Conservation (phyloP, 2,329 filamentous ascomycete species). For the Ophiostoma populinum region DNA sequence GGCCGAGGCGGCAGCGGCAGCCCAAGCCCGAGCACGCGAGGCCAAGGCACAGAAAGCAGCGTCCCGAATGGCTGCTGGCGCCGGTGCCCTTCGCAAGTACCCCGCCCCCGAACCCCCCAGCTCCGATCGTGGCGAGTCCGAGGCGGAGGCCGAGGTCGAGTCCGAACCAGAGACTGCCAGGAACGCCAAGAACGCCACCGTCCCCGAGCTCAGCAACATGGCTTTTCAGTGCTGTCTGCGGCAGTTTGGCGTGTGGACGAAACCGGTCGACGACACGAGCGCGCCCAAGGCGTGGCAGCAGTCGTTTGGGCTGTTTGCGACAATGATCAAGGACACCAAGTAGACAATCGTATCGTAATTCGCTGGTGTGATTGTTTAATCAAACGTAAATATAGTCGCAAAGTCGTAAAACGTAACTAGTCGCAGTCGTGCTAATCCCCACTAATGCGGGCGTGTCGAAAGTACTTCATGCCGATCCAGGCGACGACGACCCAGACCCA, state of each 20-base stretch:
- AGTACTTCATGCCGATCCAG: slow-evolving; percentile 99
- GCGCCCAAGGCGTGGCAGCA: slow-evolving; percentile 44
- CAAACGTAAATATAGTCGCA: background rate
- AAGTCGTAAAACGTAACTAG: background rate
- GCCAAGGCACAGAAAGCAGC: background rate
- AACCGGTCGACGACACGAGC: too few species aligned
- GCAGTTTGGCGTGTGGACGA: slow-evolving; percentile 46
- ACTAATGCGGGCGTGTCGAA: slow-evolving; percentile 84
- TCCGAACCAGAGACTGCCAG: background rate
- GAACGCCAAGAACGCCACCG: slow-evolving; percentile 5
- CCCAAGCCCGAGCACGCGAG: background rate
- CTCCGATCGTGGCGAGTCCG: background rate
- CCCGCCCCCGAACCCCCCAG: too few species aligned
- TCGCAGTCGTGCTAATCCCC: slow-evolving; percentile 30
- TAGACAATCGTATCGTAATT: background rate
- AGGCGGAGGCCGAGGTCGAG: background rate
- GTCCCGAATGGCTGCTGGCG: background rate
- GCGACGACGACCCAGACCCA: slow-evolving; percentile 98
- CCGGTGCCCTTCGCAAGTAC: too few species aligned
- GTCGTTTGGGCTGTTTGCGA: slow-evolving; percentile 47
- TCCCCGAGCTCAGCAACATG: slow-evolving; percentile 23
- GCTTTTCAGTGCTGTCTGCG: slow-evolving; percentile 55
- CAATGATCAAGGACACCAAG: slow-evolving; percentile 36
- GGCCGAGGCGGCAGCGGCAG: background rate
- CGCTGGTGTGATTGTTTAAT: background rate